Evolutionary conservation across 2,329 filamentous ascomycete species (phyloP).

Genomic region (Fonsecaea monophora): DNA sequence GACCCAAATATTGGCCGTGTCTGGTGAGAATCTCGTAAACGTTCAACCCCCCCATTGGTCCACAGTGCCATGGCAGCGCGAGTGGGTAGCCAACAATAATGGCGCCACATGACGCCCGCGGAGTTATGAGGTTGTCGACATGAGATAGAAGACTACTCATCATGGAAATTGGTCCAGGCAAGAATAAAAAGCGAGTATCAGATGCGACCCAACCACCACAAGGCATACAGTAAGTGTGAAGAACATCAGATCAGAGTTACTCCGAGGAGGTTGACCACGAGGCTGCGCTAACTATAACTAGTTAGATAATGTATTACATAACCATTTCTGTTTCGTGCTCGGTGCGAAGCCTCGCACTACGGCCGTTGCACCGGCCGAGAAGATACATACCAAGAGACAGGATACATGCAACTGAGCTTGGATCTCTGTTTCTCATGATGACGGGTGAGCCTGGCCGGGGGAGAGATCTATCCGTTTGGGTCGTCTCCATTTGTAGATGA

Average conservation of each 20-base stretch:
- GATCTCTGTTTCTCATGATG: not conserved
- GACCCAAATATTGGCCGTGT: not conserved
- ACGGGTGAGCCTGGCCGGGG: not conserved
- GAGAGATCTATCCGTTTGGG: not conserved
- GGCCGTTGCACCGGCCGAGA: constrained; percentile 2
- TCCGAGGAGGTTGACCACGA: not conserved
- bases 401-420: not conserved
- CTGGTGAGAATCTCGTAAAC: constrained; percentile 4
- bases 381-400: not conserved
- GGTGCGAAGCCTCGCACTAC: not conserved
- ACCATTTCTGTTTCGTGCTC: not conserved
- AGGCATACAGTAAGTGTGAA: not conserved
- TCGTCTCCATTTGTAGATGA: not conserved
- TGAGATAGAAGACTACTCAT: not conserved
- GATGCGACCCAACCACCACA: not conserved
- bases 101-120: not conserved
- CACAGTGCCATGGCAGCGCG: not conserved
- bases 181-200: not conserved
- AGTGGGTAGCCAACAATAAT: not conserved
- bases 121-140: not conserved
- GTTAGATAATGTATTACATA: not conserved
- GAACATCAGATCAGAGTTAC: not conserved
- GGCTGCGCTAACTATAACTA: not conserved
- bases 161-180: not conserved
- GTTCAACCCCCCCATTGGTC: not conserved